These are phyloP conservation scores for Penicillium sp. DNA, from an alignment of 2,329 filamentous ascomycete species.

Conservation along the genomic window DNA sequence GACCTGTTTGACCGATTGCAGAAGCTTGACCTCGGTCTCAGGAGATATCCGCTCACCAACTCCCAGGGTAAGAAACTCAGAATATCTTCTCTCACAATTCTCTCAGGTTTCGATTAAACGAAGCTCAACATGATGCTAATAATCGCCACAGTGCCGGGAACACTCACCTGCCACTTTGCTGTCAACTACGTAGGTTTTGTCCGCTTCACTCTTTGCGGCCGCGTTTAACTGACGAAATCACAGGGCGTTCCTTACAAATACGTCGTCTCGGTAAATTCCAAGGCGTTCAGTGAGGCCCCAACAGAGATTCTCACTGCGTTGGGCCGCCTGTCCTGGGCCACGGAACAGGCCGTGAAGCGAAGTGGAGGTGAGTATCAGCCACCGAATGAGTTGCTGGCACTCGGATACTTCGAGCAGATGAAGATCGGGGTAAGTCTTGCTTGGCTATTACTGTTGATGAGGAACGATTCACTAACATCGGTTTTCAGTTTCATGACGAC, in stretches of 20 bases:
- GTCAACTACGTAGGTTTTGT: slow-evolving; percentile 42
- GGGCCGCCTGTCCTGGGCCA: slow-evolving; percentile 51
- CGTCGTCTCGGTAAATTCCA: slow-evolving; percentile 45
- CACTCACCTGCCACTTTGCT: slow-evolving; percentile 43
- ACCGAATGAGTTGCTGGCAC: slow-evolving; percentile 52
- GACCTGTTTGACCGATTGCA: slow-evolving; percentile 54
- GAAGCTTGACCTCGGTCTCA: slow-evolving; percentile 41
- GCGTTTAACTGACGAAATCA: slow-evolving; percentile 2
- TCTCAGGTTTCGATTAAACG: not conserved
- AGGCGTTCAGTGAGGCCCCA: slow-evolving; percentile 39
- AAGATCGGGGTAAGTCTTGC: slow-evolving; percentile 42
- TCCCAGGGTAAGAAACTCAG: slow-evolving; percentile 25
- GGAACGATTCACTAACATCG: not conserved
- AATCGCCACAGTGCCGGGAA: slow-evolving; percentile 26
- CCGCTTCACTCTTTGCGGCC: too few species aligned
- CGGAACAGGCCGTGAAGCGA: slow-evolving; percentile 33
- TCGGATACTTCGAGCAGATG: slow-evolving; percentile 52
- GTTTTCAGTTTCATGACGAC: slow-evolving; percentile 45
- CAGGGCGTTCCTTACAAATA: slow-evolving; percentile 57
- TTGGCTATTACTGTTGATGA: not conserved
- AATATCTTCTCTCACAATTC: not conserved
- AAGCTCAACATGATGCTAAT: not conserved
- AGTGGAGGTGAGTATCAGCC: slow-evolving; percentile 23
- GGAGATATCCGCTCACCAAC: slow-evolving; percentile 34
- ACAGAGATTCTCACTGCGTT: slow-evolving; percentile 41